Percentiles rank a stretch among this genome's conserved stretches.
phyloP scores from a whole-genome alignment of 371 early-diverging fungal genomes.

The Phascolomyces articulosus region DNA sequence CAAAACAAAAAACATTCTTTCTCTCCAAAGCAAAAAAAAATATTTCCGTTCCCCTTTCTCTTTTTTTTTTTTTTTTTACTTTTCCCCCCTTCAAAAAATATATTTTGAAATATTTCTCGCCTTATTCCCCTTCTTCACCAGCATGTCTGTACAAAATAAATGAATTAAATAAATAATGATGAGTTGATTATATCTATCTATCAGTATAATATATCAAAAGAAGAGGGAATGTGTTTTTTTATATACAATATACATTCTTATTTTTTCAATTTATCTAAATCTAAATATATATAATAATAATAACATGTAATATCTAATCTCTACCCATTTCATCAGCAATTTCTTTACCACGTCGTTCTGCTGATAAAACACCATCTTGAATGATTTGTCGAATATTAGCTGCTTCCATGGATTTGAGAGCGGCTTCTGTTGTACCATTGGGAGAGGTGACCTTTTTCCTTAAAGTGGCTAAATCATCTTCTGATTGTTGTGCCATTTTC shows the following conservation, averaged over 20 bases:
- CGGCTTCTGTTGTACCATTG: conserved; percentile 94
- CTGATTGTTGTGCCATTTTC: conserved; percentile 74
- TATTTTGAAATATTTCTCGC: too few relatives aligned
- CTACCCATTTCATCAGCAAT: conserved; percentile 72
- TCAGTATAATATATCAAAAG: too few relatives aligned
- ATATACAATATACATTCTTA: too few relatives aligned
- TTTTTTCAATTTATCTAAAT: too few relatives aligned
- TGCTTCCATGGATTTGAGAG: conserved; percentile 76
- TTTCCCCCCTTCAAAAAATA: too few relatives aligned
- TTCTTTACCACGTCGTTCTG: conserved; percentile 69
- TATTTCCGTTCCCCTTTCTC: too few relatives aligned
- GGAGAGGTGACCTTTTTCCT: conserved; percentile 90
- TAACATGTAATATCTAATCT: conserved; percentile 19
- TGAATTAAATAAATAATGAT: background rate
- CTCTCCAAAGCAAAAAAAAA: too few relatives aligned
- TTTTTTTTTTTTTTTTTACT: too few relatives aligned
- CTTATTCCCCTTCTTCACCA: background rate
- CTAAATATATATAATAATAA: too few relatives aligned
- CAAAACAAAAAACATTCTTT: too few relatives aligned
- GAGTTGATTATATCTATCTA: too few relatives aligned
- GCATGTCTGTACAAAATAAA: background rate
- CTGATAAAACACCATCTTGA: conserved; percentile 67
- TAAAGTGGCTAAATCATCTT: conserved; percentile 77
- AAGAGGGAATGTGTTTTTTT: too few relatives aligned
- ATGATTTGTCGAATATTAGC: conserved; percentile 62